Conservation (phyloP, 2,329 filamentous ascomycete genomes). For the Fusarium guadeloupense region DNA sequence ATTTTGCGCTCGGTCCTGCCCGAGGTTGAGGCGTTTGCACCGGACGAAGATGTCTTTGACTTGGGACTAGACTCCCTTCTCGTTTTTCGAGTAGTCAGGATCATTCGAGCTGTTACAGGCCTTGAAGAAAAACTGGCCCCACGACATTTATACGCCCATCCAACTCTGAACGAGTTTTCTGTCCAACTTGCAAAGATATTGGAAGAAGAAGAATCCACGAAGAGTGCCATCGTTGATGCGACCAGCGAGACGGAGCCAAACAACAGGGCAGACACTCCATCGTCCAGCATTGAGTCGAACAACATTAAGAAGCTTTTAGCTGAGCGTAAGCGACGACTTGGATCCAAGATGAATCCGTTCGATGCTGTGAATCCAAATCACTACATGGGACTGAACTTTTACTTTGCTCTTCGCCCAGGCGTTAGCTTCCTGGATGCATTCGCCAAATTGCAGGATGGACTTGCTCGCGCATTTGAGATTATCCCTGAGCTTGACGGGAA, state of each 20-base stretch:
- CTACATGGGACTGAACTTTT: slow-evolving; percentile 47
- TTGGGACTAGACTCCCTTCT: slow-evolving; percentile 48
- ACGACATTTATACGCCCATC: slow-evolving; percentile 49
- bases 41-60: slow-evolving; percentile 42
- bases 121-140: slow-evolving; percentile 45
- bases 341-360: slow-evolving; percentile 45
- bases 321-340: slow-evolving; percentile 41
- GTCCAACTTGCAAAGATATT: slow-evolving; percentile 23
- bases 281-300: slow-evolving; percentile 46
- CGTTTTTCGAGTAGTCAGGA: slow-evolving; percentile 44
- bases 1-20: slow-evolving; percentile 33
- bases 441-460: slow-evolving; percentile 46
- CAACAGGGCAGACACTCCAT: neutral
- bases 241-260: neutral
- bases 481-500: slow-evolving; percentile 51
- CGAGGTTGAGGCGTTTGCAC: slow-evolving; percentile 15
- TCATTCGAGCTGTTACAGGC: slow-evolving; percentile 44
- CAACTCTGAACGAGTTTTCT: slow-evolving; percentile 42
- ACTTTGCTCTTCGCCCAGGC: slow-evolving; percentile 45
- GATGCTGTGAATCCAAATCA: slow-evolving; percentile 48
- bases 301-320: slow-evolving; percentile 40
- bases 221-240: no score
- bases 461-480: slow-evolving; percentile 47
- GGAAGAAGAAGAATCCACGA: no score
- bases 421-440: slow-evolving; percentile 45